Evolutionary conservation across 192 early-diverging fungal genomes (phyloP).

Genomic region (Linnemannia exigua): DNA sequence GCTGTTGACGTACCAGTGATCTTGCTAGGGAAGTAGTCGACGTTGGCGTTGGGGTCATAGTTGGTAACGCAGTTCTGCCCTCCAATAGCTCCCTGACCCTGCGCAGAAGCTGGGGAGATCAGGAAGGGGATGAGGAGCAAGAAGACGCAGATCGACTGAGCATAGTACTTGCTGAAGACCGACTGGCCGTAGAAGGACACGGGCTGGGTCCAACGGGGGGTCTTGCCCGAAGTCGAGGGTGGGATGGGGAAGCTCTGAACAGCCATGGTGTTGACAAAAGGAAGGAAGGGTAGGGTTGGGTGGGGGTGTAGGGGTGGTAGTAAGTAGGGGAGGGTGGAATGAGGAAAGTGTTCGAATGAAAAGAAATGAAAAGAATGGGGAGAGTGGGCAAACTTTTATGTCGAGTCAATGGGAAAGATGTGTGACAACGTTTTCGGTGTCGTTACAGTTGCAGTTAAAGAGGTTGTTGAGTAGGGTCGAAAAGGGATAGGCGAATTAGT

Average conservation of each 20-base stretch:
- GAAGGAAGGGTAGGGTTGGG: neutral
- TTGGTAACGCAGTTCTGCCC: slow-evolving; percentile 1
- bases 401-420: too few relatives aligned
- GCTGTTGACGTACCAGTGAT: slow-evolving; percentile 50
- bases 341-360: slow-evolving; percentile 20
- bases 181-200: slow-evolving; percentile 57
- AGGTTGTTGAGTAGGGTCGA: too few relatives aligned
- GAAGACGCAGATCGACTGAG: slow-evolving; percentile 53
- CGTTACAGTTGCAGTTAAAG: too few relatives aligned
- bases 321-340: neutral
- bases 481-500: too few relatives aligned
- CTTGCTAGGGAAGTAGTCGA: slow-evolving; percentile 65
- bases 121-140: slow-evolving; percentile 51
- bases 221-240: slow-evolving; percentile 32
- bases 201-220: slow-evolving; percentile 56
- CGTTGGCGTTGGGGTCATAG: slow-evolving; percentile 43
- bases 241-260: slow-evolving; percentile 46
- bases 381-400: too few relatives aligned
- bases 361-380: slow-evolving; percentile 13
- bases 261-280: slow-evolving; percentile 31
- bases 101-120: slow-evolving; percentile 30
- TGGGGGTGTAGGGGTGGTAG: neutral
- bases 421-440: too few relatives aligned
- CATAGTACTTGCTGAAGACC: slow-evolving; percentile 61
- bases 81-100: slow-evolving; percentile 43